These are phyloP conservation scores for Nyctanthes arbortristis DNA, from an alignment of 257 asterid species.

Conservation along the genomic window DNA sequence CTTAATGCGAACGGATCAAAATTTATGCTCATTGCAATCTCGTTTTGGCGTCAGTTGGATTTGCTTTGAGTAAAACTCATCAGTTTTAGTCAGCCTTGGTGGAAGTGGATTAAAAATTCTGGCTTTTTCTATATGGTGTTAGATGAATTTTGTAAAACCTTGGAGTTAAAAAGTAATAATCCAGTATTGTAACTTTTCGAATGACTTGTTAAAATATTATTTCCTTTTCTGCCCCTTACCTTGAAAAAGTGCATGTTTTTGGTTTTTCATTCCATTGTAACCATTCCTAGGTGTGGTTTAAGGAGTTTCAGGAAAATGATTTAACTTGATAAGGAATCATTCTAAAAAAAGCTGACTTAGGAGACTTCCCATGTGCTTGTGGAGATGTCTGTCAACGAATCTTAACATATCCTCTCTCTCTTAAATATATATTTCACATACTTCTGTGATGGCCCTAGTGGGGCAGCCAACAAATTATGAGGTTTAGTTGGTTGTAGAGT, in stretches of 20 bases:
- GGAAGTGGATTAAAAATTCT: background rate
- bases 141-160: background rate
- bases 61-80: background rate
- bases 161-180: background rate
- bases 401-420: constrained; percentile 13
- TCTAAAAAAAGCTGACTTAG: constrained; percentile 19
- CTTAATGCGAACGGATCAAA: background rate
- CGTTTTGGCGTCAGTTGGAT: background rate
- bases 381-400: constrained; percentile 22
- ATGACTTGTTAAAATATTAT: too few relatives aligned
- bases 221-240: background rate
- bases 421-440: background rate
- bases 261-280: background rate
- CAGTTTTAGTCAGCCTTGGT: background rate
- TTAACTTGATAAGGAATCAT: background rate
- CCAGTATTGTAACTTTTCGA: background rate
- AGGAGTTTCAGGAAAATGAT: background rate
- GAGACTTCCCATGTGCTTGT: constrained; percentile 34
- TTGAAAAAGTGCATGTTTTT: background rate
- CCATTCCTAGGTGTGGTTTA: background rate
- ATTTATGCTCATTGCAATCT: background rate
- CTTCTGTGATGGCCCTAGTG: too few relatives aligned
- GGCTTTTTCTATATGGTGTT: background rate
- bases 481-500: constrained; percentile 43
- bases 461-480: constrained; percentile 27